Percentiles rank a stretch among this genome's conserved stretches.
Evolutionary conservation across 2,329 filamentous ascomycete species (phyloP).

Genomic region (Aspergillus terreus): DNA sequence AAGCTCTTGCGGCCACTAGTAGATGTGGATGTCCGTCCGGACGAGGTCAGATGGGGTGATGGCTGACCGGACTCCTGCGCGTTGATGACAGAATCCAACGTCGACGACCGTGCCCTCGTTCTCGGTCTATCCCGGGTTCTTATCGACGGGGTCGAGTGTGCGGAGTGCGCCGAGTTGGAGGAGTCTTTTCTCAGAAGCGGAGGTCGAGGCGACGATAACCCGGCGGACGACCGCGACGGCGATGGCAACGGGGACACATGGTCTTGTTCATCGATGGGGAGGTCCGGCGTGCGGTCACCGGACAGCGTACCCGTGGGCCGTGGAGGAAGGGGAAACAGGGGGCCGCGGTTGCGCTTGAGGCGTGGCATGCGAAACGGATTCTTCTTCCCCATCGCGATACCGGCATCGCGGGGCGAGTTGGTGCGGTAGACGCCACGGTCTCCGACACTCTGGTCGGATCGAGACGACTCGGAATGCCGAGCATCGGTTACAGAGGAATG

Average conservation of each 20-base stretch:
- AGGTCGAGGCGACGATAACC: slow-evolving; percentile 45
- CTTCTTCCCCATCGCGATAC: slow-evolving; percentile 58
- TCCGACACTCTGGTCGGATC: slow-evolving; percentile 78
- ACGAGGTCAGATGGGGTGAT: slow-evolving; percentile 56
- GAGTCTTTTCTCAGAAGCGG: slow-evolving; percentile 59
- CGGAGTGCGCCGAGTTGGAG: slow-evolving; percentile 63
- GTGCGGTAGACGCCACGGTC: slow-evolving; percentile 60
- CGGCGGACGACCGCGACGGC: slow-evolving; percentile 51
- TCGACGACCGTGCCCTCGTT: slow-evolving; percentile 77
- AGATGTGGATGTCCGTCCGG: slow-evolving; percentile 71
- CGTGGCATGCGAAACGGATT: slow-evolving; percentile 80
- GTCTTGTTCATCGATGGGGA: slow-evolving; percentile 25
- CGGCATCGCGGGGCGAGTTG: slow-evolving; percentile 61
- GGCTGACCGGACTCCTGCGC: slow-evolving; percentile 67
- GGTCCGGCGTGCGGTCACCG: slow-evolving; percentile 15
- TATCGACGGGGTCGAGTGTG: slow-evolving; percentile 51
- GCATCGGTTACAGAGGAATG: slow-evolving; percentile 61
- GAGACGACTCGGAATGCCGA: slow-evolving; percentile 78
- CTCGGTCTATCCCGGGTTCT: slow-evolving; percentile 51
- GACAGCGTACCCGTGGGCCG: slow-evolving; percentile 46
- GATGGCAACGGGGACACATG: slow-evolving; percentile 43
- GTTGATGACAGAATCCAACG: slow-evolving; percentile 76
- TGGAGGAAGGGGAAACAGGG: slow-evolving; percentile 85
- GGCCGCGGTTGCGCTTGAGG: slow-evolving; percentile 68
- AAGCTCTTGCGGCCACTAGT: slow-evolving; percentile 87